phyloP scores from a whole-genome alignment of 2,329 filamentous ascomycete species.

The Fusarium nygamai region DNA sequence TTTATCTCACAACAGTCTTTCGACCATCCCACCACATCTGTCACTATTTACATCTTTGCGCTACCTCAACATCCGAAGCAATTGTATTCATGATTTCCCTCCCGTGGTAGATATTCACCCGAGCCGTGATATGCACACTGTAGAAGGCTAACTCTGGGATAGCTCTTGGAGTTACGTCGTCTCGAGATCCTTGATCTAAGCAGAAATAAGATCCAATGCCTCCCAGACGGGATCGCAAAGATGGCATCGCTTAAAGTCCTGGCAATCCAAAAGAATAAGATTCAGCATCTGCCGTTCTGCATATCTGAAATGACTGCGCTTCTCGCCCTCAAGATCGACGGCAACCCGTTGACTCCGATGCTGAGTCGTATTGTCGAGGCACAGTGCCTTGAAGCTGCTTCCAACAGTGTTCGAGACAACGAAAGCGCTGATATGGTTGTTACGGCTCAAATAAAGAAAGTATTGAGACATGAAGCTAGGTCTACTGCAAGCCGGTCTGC shows the following conservation, averaged over 20 bases:
- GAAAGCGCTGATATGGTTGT: not conserved
- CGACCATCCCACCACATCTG: not conserved
- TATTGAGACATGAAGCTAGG: not conserved
- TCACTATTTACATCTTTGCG: not conserved
- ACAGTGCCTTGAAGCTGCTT: not conserved
- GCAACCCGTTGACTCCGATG: not conserved
- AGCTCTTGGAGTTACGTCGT: not conserved
- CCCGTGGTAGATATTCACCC: not conserved
- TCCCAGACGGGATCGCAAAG: not conserved
- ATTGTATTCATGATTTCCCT: not conserved
- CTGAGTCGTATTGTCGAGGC: not conserved
- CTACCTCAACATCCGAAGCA: not conserved
- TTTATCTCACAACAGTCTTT: not conserved
- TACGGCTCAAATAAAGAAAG: not conserved
- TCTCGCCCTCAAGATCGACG: not conserved
- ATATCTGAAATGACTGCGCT: not conserved
- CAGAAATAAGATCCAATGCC: not conserved
- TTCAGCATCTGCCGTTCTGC: not conserved
- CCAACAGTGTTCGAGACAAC: not conserved
- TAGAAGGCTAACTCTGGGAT: not conserved
- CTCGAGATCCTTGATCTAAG: not conserved
- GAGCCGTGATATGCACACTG: fast-evolving
- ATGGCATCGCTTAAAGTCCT: not conserved
- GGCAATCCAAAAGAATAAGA: not conserved
- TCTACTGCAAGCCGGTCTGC: not conserved